Percentiles rank a stretch among this genome's conserved stretches.
phyloP scores from a whole-genome alignment of 768 basidiomycete species.

The Coprinopsis strossmayeri region DNA sequence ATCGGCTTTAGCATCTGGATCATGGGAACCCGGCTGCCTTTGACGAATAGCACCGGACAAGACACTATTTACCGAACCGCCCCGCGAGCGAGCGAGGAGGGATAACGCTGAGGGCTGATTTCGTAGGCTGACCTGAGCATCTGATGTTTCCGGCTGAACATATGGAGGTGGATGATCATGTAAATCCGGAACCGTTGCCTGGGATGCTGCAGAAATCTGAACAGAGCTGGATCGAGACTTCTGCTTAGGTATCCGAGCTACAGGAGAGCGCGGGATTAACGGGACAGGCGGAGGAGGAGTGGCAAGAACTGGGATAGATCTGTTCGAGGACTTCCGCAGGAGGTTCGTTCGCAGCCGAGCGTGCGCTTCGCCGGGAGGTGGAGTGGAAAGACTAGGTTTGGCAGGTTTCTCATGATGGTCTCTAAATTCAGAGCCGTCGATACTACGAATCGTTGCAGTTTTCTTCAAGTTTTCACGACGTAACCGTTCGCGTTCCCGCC shows the following conservation, averaged over 20 bases:
- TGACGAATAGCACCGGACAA: conserved; percentile 39
- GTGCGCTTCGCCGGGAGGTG: conserved; percentile 31
- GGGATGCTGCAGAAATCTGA: conserved; percentile 18
- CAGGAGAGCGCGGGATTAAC: conserved; percentile 38
- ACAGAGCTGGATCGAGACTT: conserved; percentile 27
- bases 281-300: conserved; percentile 28
- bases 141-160: conserved; percentile 24
- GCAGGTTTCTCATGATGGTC: conserved; percentile 40
- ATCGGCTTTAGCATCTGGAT: conserved; percentile 38
- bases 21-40: conserved; percentile 25
- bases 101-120: conserved; percentile 36
- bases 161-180: conserved; percentile 69
- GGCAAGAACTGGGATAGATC: conserved; percentile 23
- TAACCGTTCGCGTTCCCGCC: conserved; percentile 67
- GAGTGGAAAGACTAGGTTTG: conserved; percentile 45
- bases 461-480: conserved; percentile 65
- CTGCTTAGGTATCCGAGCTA: conserved; percentile 24
- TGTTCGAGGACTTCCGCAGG: conserved; percentile 35
- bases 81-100: conserved; percentile 39
- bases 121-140: conserved; percentile 28
- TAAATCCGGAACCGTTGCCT: conserved; percentile 23
- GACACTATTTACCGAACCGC: conserved; percentile 54
- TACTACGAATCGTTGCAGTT: conserved; percentile 22
- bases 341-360: conserved; percentile 22
- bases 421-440: conserved; percentile 27